Evolutionary conservation across 163 green algal species (phyloP), one percentile per base, ranked within the genome.

Genomic region (Scenedesmus sp.): DNA sequence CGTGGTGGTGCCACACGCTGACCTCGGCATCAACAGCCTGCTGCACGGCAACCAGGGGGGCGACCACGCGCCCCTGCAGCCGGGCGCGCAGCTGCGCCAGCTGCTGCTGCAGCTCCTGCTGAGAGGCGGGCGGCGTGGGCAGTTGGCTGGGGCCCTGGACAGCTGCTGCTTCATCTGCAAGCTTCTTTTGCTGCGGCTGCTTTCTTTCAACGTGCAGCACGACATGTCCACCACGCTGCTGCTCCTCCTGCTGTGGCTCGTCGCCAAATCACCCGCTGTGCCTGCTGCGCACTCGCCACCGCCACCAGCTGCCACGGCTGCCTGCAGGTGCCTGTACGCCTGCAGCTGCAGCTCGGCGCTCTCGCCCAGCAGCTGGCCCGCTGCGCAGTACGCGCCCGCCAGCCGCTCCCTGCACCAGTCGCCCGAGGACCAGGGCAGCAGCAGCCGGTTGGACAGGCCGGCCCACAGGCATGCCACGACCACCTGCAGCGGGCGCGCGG

Each of bases 371-470:
- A 81, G 44, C 9, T 56, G 33, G 7, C 59, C 86, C 49, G 86
- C 86, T 68, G 86, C 49, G 22, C 26, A 3, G 33, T 78, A 90
- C 22, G 44, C 73, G 4, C 24, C 76, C 5, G 86, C 86, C 44
- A 90, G 79, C 44, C 35, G 22, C 46, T 90, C 86, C 43, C 51
- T 56, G 72, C 86, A 85, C 86, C 70, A 85, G 44, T 72, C 51
- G 33, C 30, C 16, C 22, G 53, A 85, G 22, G 42, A 73, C 86
- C 86, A 90, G 72, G 86, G 86, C 49, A 90, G 86, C 33, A 90
- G 30, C 43, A 90, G 73, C 7, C 72, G 43, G 86, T 90, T 90
- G 86, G 51, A 85, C 13, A 59, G 15, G 16, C 12, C 72, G 24
- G 86, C 76, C 86, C 65, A 84, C 18, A 84, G 16, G 15, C 43